Conservation (phyloP, 345 rosid species). For the Psidium guajava region DNA sequence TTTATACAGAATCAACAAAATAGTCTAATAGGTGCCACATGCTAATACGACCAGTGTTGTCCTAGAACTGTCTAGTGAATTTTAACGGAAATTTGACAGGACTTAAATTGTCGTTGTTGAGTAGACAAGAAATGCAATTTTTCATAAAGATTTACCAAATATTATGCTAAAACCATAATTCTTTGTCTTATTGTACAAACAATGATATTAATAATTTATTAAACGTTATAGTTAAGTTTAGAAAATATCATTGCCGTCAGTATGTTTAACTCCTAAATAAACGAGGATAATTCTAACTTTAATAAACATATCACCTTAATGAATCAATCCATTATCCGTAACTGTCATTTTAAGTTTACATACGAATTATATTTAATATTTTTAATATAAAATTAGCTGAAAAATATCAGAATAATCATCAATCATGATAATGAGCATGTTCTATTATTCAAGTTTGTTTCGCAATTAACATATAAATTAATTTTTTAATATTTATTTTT, state of each 20-base stretch:
- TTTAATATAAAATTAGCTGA: neutral
- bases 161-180: neutral
- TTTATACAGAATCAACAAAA: too few species aligned
- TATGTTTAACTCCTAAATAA: neutral
- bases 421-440: neutral
- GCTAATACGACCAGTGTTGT: neutral
- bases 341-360: neutral
- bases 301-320: neutral
- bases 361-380: neutral
- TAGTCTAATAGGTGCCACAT: neutral
- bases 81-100: neutral
- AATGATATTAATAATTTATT: neutral
- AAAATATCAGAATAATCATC: neutral
- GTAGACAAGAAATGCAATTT: neutral
- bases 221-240: neutral
- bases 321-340: neutral
- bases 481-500: neutral
- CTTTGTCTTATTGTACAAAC: neutral
- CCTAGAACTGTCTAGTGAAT: neutral
- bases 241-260: neutral
- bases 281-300: neutral
- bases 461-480: neutral
- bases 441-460: neutral
- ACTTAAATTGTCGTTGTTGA: neutral
- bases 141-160: neutral